These are phyloP conservation scores for Pleurotus tuoliensis DNA, from an alignment of 768 basidiomycete species.

Conservation along the genomic window DNA sequence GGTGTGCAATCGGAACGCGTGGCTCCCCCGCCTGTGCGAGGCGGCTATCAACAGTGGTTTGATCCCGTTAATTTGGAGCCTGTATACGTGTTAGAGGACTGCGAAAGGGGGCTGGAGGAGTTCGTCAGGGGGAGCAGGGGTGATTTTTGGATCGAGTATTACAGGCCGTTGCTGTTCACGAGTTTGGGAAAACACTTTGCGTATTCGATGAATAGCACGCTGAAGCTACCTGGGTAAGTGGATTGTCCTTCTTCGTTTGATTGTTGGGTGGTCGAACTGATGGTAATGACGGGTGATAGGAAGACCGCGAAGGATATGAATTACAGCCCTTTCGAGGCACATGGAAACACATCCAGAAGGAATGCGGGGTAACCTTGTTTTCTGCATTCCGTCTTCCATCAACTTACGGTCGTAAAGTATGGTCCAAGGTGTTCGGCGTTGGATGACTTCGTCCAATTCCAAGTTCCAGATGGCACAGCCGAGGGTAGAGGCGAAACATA, in stretches of 20 bases:
- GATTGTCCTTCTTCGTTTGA: neutral
- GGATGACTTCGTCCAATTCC: constrained; percentile 61
- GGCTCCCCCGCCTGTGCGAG: constrained; percentile 47
- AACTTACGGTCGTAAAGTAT: constrained; percentile 36
- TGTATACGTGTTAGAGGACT: constrained; percentile 64
- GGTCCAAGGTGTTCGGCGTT: constrained; percentile 74
- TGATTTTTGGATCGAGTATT: constrained; percentile 90
- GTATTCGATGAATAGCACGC: constrained; percentile 87
- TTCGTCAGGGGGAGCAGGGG: constrained; percentile 52
- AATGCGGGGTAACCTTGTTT: constrained; percentile 27
- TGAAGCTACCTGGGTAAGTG: constrained; percentile 75
- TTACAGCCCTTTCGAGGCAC: constrained; percentile 73
- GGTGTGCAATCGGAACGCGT: constrained; percentile 64
- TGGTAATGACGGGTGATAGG: constrained; percentile 28
- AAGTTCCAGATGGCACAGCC: constrained; percentile 35
- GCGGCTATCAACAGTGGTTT: constrained; percentile 86
- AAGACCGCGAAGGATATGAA: constrained; percentile 67
- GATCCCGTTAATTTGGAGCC: constrained; percentile 64
- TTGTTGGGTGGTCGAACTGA: neutral
- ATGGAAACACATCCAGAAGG: constrained; percentile 36
- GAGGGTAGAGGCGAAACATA: constrained; percentile 32
- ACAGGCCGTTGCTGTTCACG: constrained; percentile 80
- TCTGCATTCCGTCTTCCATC: neutral
- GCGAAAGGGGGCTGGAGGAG: constrained; percentile 53
- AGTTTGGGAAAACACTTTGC: constrained; percentile 86